Conservation (phyloP, 2,329 filamentous ascomycete genomes). For the Neurospora crassa region DNA sequence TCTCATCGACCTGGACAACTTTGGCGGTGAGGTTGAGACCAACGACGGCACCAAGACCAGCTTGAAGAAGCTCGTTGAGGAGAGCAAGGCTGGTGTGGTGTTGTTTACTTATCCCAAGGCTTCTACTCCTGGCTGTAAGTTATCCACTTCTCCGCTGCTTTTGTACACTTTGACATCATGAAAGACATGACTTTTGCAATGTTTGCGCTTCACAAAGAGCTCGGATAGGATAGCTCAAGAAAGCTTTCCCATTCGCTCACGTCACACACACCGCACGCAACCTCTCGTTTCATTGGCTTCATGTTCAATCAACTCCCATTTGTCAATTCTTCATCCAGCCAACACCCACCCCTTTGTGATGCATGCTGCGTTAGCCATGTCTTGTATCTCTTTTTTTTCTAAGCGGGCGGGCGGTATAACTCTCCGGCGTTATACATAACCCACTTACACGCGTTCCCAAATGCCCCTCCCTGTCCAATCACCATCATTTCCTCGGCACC, state of each 20-base stretch:
- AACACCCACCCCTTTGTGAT: background rate
- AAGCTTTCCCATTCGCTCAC: background rate
- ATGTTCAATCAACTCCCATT: background rate
- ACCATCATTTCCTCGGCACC: background rate
- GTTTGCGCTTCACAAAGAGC: constrained; percentile 1
- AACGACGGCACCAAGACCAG: constrained; percentile 75
- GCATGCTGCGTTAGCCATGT: background rate
- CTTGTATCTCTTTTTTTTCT: background rate
- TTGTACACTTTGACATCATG: background rate
- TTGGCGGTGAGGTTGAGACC: constrained; percentile 68
- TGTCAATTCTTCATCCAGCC: background rate
- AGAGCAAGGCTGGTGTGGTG: constrained; percentile 78
- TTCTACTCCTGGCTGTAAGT: constrained; percentile 87
- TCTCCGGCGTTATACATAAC: background rate
- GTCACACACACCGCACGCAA: background rate
- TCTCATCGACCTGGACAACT: constrained; percentile 45
- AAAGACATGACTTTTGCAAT: background rate
- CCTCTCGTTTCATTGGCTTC: background rate
- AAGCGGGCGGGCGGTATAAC: background rate
- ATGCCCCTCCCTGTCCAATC: background rate
- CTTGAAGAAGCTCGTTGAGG: constrained; percentile 69
- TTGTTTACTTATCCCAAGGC: constrained; percentile 95
- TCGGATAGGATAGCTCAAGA: background rate
- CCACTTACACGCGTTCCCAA: background rate
- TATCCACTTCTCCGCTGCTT: background rate